Percentiles rank a stretch among this genome's conserved stretches.
Evolutionary conservation across 768 basidiomycete genomes (phyloP).

Genomic region (Gymnopilus junonius): DNA sequence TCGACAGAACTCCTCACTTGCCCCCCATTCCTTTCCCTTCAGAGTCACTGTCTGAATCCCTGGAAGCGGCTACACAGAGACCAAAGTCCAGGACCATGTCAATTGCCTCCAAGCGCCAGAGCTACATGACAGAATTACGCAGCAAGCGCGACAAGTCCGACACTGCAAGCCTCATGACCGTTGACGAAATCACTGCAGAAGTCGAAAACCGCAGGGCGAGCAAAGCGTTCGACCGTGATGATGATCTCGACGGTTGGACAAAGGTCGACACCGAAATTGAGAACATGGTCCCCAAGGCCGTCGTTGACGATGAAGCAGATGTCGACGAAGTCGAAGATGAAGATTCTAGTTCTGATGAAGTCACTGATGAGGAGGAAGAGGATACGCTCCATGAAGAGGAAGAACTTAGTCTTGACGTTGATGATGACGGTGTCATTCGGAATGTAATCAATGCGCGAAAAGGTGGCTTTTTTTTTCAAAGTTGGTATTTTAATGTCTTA

Average conservation of each 20-base stretch:
- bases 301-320: conserved; percentile 37
- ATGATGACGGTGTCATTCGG: conserved; percentile 43
- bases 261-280: conserved; percentile 60
- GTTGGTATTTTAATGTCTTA: background rate
- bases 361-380: conserved; percentile 45
- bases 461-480: conserved; percentile 18
- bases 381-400: conserved; percentile 53
- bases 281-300: conserved; percentile 36
- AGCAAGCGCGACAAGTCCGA: conserved; percentile 86
- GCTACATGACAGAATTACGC: conserved; percentile 80
- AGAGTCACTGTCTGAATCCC: conserved; percentile 81
- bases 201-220: conserved; percentile 76
- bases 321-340: conserved; percentile 29
- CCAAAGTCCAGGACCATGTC: conserved; percentile 50
- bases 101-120: conserved; percentile 68
- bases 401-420: conserved; percentile 33
- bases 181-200: conserved; percentile 97
- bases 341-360: conserved; percentile 50
- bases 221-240: conserved; percentile 45
- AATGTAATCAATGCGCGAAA: conserved; percentile 34
- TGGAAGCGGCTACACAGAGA: conserved; percentile 58
- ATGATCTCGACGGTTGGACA: conserved; percentile 73
- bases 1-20: conserved; percentile 52
- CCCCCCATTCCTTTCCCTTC: conserved; percentile 81
- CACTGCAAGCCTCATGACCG: conserved; percentile 90